phyloP scores from a whole-genome alignment of 495 filamentous ascomycete species.

The Pyrenula aspistea region DNA sequence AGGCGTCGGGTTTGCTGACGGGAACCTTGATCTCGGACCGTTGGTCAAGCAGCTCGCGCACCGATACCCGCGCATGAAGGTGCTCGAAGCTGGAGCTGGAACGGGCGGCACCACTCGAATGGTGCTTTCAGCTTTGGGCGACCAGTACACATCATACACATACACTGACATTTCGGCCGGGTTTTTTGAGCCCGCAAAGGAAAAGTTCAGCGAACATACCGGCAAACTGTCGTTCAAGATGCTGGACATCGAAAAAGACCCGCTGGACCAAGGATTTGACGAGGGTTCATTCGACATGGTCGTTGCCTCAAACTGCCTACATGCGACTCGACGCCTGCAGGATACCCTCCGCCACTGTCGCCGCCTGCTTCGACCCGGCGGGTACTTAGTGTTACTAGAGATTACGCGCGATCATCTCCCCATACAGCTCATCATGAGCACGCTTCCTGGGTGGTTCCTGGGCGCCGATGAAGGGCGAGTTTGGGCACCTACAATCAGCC shows the following conservation, averaged over 20 bases:
- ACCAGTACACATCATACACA: constrained; percentile 13
- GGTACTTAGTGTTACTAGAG: constrained; percentile 36
- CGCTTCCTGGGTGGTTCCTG: constrained; percentile 39
- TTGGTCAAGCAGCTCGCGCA: constrained; percentile 19
- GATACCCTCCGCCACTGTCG: constrained; percentile 26
- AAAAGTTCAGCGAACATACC: constrained; percentile 16
- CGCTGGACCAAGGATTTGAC: constrained; percentile 29
- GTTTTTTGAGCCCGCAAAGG: constrained; percentile 36
- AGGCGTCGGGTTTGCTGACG: constrained; percentile 7
- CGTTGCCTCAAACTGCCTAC: constrained; percentile 35
- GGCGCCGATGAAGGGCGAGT: constrained; percentile 19
- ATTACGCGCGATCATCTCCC: constrained; percentile 23
- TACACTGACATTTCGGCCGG: constrained; percentile 43
- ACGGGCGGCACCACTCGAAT: constrained; percentile 35
- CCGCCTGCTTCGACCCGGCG: constrained; percentile 37
- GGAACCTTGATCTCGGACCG: constrained; percentile 6
- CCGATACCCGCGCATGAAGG: constrained; percentile 23
- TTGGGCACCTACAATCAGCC: constrained; percentile 10
- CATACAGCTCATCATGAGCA: constrained; percentile 23
- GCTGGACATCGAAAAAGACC: constrained; percentile 27
- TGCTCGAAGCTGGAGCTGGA: constrained; percentile 43
- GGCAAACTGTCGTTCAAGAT: constrained; percentile 28
- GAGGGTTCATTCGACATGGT: constrained; percentile 35
- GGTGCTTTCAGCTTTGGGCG: constrained; percentile 20
- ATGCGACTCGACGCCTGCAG: constrained; percentile 30